Evolutionary conservation across 306 rosid species (phyloP).

Genomic region (Sindora glabra): DNA sequence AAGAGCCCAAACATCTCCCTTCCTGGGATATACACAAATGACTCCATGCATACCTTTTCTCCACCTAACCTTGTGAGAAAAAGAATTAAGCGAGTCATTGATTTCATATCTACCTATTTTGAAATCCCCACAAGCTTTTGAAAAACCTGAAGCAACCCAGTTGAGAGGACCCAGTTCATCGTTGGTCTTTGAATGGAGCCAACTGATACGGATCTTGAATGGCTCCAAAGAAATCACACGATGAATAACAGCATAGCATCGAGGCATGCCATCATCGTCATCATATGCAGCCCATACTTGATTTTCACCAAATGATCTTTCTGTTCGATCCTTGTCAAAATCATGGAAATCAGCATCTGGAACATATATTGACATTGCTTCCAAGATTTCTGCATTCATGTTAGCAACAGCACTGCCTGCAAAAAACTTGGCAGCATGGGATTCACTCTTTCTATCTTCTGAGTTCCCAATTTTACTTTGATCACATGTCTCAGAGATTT

Average conservation of each 20-base stretch:
- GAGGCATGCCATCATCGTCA: constrained; percentile 80
- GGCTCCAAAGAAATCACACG: constrained; percentile 51
- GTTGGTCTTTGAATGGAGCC: constrained; percentile 62
- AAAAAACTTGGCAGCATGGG: not conserved
- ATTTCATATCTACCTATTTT: constrained; percentile 46
- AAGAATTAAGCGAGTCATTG: constrained; percentile 44
- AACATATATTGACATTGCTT: constrained; percentile 45
- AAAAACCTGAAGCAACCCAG: constrained; percentile 66
- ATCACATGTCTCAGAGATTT: not conserved
- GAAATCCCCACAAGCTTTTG: constrained; percentile 72
- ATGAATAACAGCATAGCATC: constrained; percentile 68
- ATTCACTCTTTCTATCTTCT: constrained; percentile 1
- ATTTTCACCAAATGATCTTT: constrained; percentile 48
- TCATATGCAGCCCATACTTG: constrained; percentile 90
- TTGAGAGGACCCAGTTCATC: constrained; percentile 47
- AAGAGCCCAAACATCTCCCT: constrained; percentile 92
- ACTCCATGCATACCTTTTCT: constrained; percentile 47
- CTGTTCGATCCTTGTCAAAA: constrained; percentile 69
- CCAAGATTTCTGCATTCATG: not conserved
- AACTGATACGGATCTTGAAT: constrained; percentile 54
- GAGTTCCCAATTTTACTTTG: constrained; percentile 10
- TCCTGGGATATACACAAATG: constrained; percentile 62
- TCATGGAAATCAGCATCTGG: constrained; percentile 86
- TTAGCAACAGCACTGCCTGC: constrained; percentile 10
- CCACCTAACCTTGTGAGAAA: constrained; percentile 81